phyloP scores from a whole-genome alignment of 2,329 filamentous ascomycete genomes.

The Xylariaceae sp. region DNA sequence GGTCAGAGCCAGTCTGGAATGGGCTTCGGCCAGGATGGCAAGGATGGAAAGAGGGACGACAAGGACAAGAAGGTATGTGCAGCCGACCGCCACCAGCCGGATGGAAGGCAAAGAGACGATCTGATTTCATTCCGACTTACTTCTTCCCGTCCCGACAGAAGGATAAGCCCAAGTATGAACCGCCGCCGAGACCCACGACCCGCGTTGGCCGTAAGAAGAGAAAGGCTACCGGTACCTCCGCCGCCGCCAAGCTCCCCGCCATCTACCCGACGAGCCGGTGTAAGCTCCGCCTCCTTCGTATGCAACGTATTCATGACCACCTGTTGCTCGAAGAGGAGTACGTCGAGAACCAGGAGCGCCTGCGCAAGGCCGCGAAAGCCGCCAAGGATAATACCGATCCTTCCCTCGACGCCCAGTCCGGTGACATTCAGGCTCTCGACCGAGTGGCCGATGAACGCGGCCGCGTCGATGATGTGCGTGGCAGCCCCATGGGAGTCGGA shows the following conservation, averaged over 20 bases:
- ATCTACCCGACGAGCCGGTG: constrained; percentile 95
- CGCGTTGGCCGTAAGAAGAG: constrained; percentile 98
- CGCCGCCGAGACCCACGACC: constrained; percentile 91
- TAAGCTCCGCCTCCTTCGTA: constrained; percentile 92
- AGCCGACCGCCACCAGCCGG: constrained; percentile 11
- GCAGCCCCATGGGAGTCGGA: constrained; percentile 96
- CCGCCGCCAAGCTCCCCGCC: constrained; percentile 88
- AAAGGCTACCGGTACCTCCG: constrained; percentile 87
- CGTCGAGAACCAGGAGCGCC: constrained; percentile 95
- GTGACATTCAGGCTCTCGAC: constrained; percentile 70
- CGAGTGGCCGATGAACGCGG: constrained; percentile 90
- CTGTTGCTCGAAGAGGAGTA: constrained; percentile 96
- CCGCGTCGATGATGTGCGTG: constrained; percentile 95
- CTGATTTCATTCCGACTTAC: neutral
- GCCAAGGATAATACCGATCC: constrained; percentile 63
- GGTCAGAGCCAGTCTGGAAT: constrained; percentile 85
- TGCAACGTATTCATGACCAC: constrained; percentile 98
- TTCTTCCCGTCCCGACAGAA: constrained; percentile 54
- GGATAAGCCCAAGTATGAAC: constrained; percentile 99
- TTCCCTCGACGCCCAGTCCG: constrained; percentile 64
- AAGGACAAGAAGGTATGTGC: constrained; percentile 92
- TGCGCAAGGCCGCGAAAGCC: constrained; percentile 85
- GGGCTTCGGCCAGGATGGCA: constrained; percentile 69
- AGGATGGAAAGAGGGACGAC: constrained; percentile 73
- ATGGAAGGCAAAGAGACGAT: neutral